Evolutionary conservation across 495 filamentous ascomycete species (phyloP), one percentile per base, ranked within the genome.

Genomic region (Pyronema domesticum): DNA sequence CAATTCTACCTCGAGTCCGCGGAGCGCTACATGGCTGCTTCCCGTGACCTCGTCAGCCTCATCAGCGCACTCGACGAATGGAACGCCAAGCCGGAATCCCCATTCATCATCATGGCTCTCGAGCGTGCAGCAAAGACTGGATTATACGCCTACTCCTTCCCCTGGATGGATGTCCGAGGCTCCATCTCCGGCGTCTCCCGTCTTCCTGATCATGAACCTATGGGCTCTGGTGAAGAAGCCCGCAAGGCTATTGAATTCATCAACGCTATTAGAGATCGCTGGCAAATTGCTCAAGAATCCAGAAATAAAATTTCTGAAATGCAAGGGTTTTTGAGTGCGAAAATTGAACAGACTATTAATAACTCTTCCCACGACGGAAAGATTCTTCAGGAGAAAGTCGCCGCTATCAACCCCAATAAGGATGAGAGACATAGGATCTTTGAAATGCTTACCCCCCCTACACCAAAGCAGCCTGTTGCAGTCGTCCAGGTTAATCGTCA

Each of bases 61-160:
- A 77, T 85, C 7, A 75, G 78, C 3, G 81, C 81, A 14, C 86
- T 83, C 60, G 74, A 85, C 60, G 79, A 83, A 45, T 82, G 83
- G 61, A 72, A 73, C 42, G 72, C 74, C 9, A 71, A 87, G 7
- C 81, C 85, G 11, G 83, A 91, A 70, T 91, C 85, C 33, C 82
- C 86, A 0, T 76, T 89, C 40, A 76, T 88, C 10, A 79, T 82
- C 5, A 89, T 87, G 61, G 82, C 86, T 6, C 77, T 87, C 55
- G 91, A 85, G 72, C 82, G 82, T 55, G 83, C 83, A n/a, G 78
- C 78, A 0, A 74, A 57, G 57, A 68, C 73, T 3, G 79, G 76
- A 37, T 69, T 89, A 8, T 94, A 93, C 62, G 78, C 76, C 8
- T 71, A 73, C 23, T 76, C 82, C 62, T 94, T 89, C 64, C 78